Conservation (phyloP, 2,329 filamentous ascomycete genomes). For the Hypoxylon sp. region DNA sequence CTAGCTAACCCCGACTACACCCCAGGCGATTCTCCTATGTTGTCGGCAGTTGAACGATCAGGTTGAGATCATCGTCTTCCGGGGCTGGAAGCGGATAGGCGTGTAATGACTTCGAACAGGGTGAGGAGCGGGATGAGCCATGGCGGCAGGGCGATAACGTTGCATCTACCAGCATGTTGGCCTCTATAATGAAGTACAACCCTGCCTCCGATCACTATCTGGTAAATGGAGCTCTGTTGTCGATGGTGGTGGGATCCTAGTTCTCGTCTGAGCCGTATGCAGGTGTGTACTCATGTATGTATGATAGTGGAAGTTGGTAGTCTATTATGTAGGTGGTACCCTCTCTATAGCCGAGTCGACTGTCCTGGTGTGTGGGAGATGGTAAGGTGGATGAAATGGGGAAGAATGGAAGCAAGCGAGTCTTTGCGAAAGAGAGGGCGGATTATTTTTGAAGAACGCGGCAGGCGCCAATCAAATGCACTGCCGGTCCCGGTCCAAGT, state of each 20-base stretch:
- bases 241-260: conserved; percentile 26
- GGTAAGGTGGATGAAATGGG: conserved; percentile 25
- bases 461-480: conserved; percentile 47
- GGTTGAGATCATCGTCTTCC: conserved; percentile 35
- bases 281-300: background rate
- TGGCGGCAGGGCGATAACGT: conserved; percentile 41
- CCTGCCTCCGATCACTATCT: conserved; percentile 41
- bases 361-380: conserved; percentile 28
- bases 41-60: conserved; percentile 44
- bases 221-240: conserved; percentile 33
- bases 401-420: conserved; percentile 12
- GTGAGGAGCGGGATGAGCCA: conserved; percentile 40
- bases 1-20: conserved; percentile 20
- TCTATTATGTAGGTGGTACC: conserved; percentile 15
- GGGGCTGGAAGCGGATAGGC: conserved; percentile 34
- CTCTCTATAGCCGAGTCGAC: conserved; percentile 11
- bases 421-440: conserved; percentile 8
- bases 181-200: conserved; percentile 31
- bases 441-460: conserved; percentile 43
- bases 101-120: conserved; percentile 18
- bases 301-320: background rate
- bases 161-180: conserved; percentile 31
- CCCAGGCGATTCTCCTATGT: conserved; percentile 27
- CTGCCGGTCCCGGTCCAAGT: no score
- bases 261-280: conserved; percentile 14